These are phyloP conservation scores for Conidiobolus incongruus DNA, from an alignment of 371 early-diverging fungal species.

Conservation along the genomic window DNA sequence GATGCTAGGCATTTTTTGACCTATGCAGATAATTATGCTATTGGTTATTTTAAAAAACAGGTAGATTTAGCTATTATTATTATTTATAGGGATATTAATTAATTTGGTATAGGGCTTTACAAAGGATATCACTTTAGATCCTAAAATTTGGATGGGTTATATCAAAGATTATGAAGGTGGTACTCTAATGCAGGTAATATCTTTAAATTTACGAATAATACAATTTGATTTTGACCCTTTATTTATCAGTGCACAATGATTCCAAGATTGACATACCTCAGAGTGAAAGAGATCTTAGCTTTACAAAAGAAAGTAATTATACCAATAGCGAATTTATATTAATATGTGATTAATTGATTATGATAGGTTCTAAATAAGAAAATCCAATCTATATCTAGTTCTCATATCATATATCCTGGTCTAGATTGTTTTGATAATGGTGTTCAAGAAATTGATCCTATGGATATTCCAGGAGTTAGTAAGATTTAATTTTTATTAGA, in stretches of 20 bases:
- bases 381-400: conserved; percentile 43
- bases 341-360: background rate
- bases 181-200: conserved; percentile 84
- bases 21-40: conserved; percentile 99
- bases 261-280: conserved; percentile 27
- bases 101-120: conserved; percentile 70
- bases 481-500: background rate
- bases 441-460: conserved; percentile 8
- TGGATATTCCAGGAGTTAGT: conserved; percentile 1
- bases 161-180: conserved; percentile 99
- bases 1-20: conserved; percentile 79
- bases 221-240: background rate
- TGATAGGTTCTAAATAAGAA: conserved; percentile 52
- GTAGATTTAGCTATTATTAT: conserved; percentile 13
- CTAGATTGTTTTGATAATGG: conserved; percentile 37
- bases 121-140: conserved; percentile 80
- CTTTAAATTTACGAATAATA: background rate
- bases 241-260: conserved; percentile 24
- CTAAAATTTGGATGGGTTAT: conserved; percentile 88
- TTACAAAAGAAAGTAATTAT: conserved; percentile 28
- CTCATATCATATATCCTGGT: conserved; percentile 62
- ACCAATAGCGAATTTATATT: background rate
- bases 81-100: background rate
- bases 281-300: conserved; percentile 26
- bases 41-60: conserved; percentile 98